Percentiles rank a stretch among this genome's conserved stretches.
These are phyloP conservation scores for Phytophthora boehmeriae DNA, from an alignment of 352 stramenopile species.

Conservation along the genomic window DNA sequence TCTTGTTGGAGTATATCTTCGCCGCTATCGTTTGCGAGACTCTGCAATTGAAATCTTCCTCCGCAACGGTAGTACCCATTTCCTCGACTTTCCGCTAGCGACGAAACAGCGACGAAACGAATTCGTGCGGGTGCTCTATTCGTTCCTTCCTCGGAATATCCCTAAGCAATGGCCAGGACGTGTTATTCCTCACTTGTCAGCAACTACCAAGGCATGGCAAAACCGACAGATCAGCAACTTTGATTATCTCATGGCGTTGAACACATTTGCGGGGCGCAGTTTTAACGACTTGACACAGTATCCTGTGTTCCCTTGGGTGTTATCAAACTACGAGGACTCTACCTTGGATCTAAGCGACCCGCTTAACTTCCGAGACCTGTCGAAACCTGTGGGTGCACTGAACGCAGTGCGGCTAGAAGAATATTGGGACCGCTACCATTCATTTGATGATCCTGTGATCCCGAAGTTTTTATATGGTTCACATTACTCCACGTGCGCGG, in stretches of 20 bases:
- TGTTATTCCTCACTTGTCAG: conserved; percentile 45
- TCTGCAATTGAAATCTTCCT: conserved; percentile 87
- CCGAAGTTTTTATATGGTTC: conserved; percentile 90
- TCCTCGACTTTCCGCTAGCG: conserved; percentile 78
- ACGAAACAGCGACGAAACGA: conserved; percentile 84
- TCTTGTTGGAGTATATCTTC: conserved; percentile 76
- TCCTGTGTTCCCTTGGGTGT: conserved; percentile 93
- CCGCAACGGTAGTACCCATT: conserved; percentile 77
- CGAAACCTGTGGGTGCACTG: conserved; percentile 97
- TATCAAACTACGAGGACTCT: conserved; percentile 79
- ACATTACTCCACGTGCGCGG: conserved; percentile 97
- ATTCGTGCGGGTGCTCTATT: conserved; percentile 71
- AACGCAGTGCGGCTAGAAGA: conserved; percentile 93
- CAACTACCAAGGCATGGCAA: conserved; percentile 83
- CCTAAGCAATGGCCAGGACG: conserved; percentile 83
- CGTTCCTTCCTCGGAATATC: conserved; percentile 68
- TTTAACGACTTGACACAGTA: conserved; percentile 97
- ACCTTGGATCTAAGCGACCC: conserved; percentile 85
- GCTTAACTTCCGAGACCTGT: conserved; percentile 96
- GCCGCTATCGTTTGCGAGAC: conserved; percentile 81
- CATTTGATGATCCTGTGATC: conserved; percentile 89
- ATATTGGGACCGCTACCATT: conserved; percentile 96
- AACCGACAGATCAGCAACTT: conserved; percentile 89
- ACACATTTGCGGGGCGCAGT: conserved; percentile 88
- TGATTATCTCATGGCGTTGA: conserved; percentile 97